These are phyloP conservation scores for Licmophora abbreviata DNA, from an alignment of 108 stramenopile species.

Conservation along the genomic window DNA sequence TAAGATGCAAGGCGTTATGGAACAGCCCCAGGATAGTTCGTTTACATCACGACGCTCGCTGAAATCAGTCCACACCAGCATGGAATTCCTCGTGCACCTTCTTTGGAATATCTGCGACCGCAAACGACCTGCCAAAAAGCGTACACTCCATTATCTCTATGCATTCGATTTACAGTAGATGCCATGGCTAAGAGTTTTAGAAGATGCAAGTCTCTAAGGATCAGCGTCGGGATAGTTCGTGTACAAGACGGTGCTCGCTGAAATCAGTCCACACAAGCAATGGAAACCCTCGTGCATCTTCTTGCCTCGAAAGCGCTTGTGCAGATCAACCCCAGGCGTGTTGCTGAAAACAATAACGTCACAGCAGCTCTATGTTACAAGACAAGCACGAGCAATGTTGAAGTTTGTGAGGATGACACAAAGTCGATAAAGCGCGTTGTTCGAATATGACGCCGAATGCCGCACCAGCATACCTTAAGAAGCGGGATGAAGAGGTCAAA, in stretches of 20 bases:
- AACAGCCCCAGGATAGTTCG: conserved; percentile 63
- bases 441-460: too few relatives aligned
- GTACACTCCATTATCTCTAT: too few relatives aligned
- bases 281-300: conserved; percentile 80
- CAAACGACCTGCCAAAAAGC: too few relatives aligned
- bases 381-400: background rate
- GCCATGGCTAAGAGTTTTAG: too few relatives aligned
- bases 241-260: conserved; percentile 68
- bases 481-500: too few relatives aligned
- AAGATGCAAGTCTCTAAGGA: background rate
- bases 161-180: too few relatives aligned
- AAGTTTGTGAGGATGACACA: background rate
- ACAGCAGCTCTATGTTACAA: conserved; percentile 32
- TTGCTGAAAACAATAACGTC: conserved; percentile 80
- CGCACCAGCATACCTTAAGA: too few relatives aligned
- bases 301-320: conserved; percentile 53
- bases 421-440: too few relatives aligned
- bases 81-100: conserved; percentile 80
- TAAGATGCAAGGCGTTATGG: background rate
- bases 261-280: conserved; percentile 64
- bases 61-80: conserved; percentile 66
- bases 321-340: conserved; percentile 73
- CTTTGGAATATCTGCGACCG: too few relatives aligned
- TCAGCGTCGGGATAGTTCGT: conserved; percentile 68
- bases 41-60: conserved; percentile 68